Evolutionary conservation across 2,329 filamentous ascomycete genomes (phyloP), one percentile per base, ranked within the genome.

Genomic region (Botrytis medusae): DNA sequence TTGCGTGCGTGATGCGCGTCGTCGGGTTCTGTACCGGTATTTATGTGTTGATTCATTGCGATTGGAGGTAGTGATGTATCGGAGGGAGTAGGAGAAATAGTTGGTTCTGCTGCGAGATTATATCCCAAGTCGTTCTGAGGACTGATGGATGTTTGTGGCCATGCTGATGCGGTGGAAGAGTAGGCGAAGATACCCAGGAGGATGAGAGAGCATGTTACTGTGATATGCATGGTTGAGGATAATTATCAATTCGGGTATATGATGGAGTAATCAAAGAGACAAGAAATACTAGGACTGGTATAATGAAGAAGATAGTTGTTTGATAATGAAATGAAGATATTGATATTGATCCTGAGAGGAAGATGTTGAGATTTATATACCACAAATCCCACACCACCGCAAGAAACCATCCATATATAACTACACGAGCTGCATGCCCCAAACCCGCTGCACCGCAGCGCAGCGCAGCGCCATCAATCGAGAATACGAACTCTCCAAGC

Each of bases 41-140:
- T 22, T 1, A 1, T 14, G 12, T 0, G 5, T 40, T 25, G 12
- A 18, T 40, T 1, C 1, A 40, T n/a, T 14, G 34, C 1, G 40
- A 40, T 14, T 40, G 34, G 2, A n/a, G 59, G 6, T 1, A 14
- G 8, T 37, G 59, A 25, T 61, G 4, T 34, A 18, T 14, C 5
- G 32, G 59, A 25, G 40, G 34, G 12, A 40, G 5, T 2, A 40
- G 59, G 22, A 37, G 10, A 61, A 40, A n/a, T 0, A 4, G 34
- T 14, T 25, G 5, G 22, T 37, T 40, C 34, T 14, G 22, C 34
- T 14, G 22, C 59, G 22, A 40, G 5, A n/a, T 37, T 40, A 25
- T 37, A 61, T 37, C 0, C 37, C 14, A 42, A 20, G 14, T 18
- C 22, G 18, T 62, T 29, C n/a, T 42, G 60, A 20, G n/a, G 16